phyloP scores from a whole-genome alignment of 495 filamentous ascomycete genomes.

The Neurospora sp. region DNA sequence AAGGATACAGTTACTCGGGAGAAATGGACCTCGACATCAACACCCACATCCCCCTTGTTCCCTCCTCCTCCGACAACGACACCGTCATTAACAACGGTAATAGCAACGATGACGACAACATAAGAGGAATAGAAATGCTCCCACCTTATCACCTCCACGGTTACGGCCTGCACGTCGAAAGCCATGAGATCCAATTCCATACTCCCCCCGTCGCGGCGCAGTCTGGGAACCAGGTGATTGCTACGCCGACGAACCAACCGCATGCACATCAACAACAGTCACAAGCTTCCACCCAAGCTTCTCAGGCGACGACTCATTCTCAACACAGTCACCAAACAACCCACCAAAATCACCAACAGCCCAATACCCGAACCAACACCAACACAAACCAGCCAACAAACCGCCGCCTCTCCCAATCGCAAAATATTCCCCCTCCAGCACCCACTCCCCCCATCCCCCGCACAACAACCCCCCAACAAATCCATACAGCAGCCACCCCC shows the following conservation, averaged over 20 bases:
- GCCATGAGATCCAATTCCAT: neutral
- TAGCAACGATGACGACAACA: neutral
- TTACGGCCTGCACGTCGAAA: neutral
- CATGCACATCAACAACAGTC: neutral
- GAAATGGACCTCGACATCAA: neutral
- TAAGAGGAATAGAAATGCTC: neutral
- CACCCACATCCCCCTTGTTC: neutral
- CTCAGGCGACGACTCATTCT: neutral
- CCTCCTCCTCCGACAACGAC: neutral
- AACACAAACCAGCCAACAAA: neutral
- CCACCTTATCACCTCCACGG: neutral
- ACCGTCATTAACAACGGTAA: neutral
- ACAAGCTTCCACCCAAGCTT: neutral
- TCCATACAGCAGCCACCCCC: too few relatives aligned
- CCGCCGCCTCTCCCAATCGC: neutral
- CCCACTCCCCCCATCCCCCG: neutral
- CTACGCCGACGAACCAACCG: neutral
- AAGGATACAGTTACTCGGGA: neutral
- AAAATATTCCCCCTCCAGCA: neutral
- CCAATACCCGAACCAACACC: neutral
- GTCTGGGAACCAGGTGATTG: neutral
- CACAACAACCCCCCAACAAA: neutral
- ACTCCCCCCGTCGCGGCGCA: neutral
- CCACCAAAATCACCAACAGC: neutral
- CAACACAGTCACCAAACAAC: neutral